A percentile compares a stretch with the other conserved stretches of the same genome.
phyloP scores from a whole-genome alignment of 352 stramenopile species.

The Pythium pyrilobum region DNA sequence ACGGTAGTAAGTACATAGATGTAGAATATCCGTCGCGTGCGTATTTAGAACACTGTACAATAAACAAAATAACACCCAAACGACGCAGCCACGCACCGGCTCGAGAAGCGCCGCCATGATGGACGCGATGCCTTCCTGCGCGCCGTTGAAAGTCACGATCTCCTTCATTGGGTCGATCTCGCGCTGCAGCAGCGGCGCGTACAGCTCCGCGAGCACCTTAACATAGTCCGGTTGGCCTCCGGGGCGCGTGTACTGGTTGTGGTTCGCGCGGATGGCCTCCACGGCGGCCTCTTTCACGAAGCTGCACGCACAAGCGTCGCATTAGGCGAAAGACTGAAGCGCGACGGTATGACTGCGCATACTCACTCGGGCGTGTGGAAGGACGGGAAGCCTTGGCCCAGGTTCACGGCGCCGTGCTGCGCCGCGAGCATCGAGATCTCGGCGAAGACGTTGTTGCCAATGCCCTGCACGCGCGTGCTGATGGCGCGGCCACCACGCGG shows the following conservation, averaged over 20 bases:
- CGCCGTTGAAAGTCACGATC: slow-evolving; percentile 86
- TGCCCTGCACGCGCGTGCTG: slow-evolving; percentile 52
- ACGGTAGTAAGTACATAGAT: neutral
- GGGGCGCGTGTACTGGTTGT: slow-evolving; percentile 90
- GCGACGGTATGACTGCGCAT: neutral
- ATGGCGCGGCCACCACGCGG: slow-evolving; percentile 23
- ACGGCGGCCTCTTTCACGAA: slow-evolving; percentile 89
- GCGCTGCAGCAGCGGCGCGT: slow-evolving; percentile 60
- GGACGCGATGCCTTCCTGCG: slow-evolving; percentile 81
- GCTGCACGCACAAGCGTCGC: slow-evolving; percentile 9
- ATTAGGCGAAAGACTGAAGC: neutral
- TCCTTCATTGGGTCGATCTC: slow-evolving; percentile 70
- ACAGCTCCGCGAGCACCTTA: slow-evolving; percentile 72
- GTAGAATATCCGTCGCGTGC: neutral
- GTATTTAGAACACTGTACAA: neutral
- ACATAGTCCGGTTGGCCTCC: slow-evolving; percentile 81
- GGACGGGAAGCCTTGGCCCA: slow-evolving; percentile 96
- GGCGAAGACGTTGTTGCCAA: slow-evolving; percentile 81
- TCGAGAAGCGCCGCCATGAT: slow-evolving; percentile 78
- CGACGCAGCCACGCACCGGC: slow-evolving; percentile 25
- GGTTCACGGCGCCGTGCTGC: slow-evolving; percentile 87
- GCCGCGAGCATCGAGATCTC: slow-evolving; percentile 84
- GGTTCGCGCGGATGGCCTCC: slow-evolving; percentile 63
- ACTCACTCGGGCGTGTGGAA: slow-evolving; percentile 83
- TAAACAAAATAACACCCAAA: neutral